Base-by-base conservation (phyloP, 176 grass and related monocot species). In the Zoysia pacifica region DNA sequence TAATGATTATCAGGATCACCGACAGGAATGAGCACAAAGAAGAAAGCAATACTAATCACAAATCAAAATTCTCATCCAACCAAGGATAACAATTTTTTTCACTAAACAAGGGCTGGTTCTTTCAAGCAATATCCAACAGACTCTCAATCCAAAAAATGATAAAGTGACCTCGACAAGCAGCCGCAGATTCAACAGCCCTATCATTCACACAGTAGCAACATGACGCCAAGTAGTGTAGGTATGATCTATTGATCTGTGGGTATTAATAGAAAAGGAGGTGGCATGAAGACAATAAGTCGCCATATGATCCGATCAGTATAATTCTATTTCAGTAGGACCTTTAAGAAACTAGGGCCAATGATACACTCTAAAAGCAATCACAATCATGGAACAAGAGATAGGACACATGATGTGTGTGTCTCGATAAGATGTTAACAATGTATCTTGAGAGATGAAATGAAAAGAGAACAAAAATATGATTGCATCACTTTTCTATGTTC, bases 341-440 rank as follows among this genome's bases (percentile, higher is more conserved):
- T 81, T 76, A 76, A 69, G 78, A 62, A 63, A 38, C 46, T 35
- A 81, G 62, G 72, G 62, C 72, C 75, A 86, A 75, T 47, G 46
- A 69, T 81, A 78, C 79, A 49, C 20, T 36, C 20, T 36, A 62
- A 62, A 62, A 62, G 59, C 59, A 62, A 62, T 62, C 59, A 62
- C 62, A 86, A 86, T 75, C 84, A 86, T 80, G 62, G 48, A 69
- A 69, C 12, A 75, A 68, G 63, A 75, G 77, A 80, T 62, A 75
- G 7, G 71, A 53, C 18, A 11, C 45, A 69, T 76, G 71, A 41
- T 9, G 38, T 72, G 64, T 55, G 48, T 66, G 72, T 18, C 10
- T 14, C 68, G 72, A 70, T 53, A 86, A 70, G 72, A 70, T 81
- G 72, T 37, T 62, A 81, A 38, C 55, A 70, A 62, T 74, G 43